These are phyloP conservation scores for Tolypocladium guangdongense DNA, from an alignment of 2,329 filamentous ascomycete species.

Conservation along the genomic window DNA sequence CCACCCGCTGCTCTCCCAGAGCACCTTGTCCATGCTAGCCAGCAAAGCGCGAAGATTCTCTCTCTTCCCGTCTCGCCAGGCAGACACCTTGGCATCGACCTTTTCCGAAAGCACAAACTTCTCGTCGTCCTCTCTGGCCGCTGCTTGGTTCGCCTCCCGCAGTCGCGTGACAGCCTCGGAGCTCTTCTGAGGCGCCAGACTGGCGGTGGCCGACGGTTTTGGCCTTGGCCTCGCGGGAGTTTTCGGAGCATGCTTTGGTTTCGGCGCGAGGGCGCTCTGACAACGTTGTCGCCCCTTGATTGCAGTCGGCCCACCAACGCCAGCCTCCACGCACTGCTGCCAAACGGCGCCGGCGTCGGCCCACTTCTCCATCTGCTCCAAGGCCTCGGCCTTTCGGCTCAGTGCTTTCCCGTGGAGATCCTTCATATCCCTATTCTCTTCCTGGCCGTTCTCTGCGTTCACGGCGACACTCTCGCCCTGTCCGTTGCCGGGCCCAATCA, in stretches of 20 bases:
- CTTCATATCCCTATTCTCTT: constrained; percentile 71
- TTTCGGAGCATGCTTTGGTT: constrained; percentile 38
- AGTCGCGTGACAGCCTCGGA: constrained; percentile 74
- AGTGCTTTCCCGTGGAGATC: constrained; percentile 91
- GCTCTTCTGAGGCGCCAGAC: constrained; percentile 35
- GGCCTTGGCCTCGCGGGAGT: constrained; percentile 36
- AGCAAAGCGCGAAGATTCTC: constrained; percentile 86
- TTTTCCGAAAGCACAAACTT: constrained; percentile 80
- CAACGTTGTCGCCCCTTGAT: constrained; percentile 81
- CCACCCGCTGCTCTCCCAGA: constrained; percentile 91
- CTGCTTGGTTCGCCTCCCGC: constrained; percentile 73
- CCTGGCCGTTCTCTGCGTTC: constrained; percentile 40
- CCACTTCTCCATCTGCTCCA: constrained; percentile 96
- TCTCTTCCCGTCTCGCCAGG: constrained; percentile 84
- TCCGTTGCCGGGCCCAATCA: constrained; percentile 73
- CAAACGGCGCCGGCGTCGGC: constrained; percentile 69
- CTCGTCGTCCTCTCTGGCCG: constrained; percentile 81
- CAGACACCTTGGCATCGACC: constrained; percentile 66
- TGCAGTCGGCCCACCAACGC: constrained; percentile 75
- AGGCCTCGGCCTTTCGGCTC: constrained; percentile 86
- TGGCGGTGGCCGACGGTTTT: constrained; percentile 27
- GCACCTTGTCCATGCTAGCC: constrained; percentile 73
- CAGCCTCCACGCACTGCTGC: constrained; percentile 72
- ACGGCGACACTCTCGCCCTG: constrained; percentile 71
- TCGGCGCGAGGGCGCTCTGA: constrained; percentile 72